Evolutionary conservation across 345 rosid genomes (phyloP).

Genomic region (Hibiscus trionum): DNA sequence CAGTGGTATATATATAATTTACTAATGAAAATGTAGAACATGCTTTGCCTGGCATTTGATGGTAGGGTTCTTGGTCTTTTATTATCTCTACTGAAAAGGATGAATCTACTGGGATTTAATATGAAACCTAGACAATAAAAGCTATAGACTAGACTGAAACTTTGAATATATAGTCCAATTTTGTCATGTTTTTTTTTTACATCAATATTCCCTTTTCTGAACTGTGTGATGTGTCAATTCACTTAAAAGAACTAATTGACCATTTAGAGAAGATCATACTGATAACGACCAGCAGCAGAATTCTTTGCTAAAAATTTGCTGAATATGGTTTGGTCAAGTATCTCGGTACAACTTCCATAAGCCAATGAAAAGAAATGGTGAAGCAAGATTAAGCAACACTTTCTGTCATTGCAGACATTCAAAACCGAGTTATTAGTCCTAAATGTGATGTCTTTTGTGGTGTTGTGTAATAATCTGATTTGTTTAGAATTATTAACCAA

Average conservation of each 20-base stretch:
- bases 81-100: neutral
- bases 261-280: neutral
- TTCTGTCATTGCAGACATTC: too few species aligned
- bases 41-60: slow-evolving; percentile 2
- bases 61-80: neutral
- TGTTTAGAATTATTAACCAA: too few species aligned
- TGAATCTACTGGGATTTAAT: neutral
- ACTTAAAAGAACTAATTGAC: neutral
- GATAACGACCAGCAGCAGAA: neutral
- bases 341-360: neutral
- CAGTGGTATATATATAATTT: neutral
- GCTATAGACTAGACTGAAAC: neutral
- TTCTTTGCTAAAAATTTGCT: neutral
- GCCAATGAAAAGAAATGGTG: too few species aligned
- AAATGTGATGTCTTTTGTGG: too few species aligned
- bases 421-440: too few species aligned
- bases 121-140: neutral
- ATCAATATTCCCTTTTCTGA: neutral
- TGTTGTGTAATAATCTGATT: too few species aligned
- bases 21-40: neutral
- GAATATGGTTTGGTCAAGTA: neutral
- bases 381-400: too few species aligned
- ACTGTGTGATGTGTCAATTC: neutral
- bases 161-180: neutral
- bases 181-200: neutral